These are phyloP conservation scores for Tillandsia fasciculata DNA, from an alignment of 176 grass and related monocot species.

Conservation along the genomic window DNA sequence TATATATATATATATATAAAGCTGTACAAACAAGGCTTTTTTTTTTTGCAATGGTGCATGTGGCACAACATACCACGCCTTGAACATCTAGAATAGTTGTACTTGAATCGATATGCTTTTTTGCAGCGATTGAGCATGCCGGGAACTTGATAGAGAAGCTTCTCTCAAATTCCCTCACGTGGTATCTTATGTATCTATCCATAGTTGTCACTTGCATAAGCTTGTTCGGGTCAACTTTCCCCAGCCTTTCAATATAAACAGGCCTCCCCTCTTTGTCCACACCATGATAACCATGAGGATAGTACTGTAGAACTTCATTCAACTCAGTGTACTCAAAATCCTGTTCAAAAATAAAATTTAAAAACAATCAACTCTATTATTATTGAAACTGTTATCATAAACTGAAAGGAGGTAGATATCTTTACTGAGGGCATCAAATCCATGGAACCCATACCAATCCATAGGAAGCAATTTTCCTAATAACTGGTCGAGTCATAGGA, in stretches of 20 bases:
- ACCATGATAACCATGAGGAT: conserved; percentile 96
- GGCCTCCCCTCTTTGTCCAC: conserved; percentile 89
- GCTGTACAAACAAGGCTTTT: no score
- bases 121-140: conserved; percentile 86
- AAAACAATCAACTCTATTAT: conserved; percentile 9
- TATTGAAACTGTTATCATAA: background rate
- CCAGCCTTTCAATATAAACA: conserved; percentile 95
- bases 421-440: no score
- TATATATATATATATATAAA: no score
- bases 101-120: conserved; percentile 86
- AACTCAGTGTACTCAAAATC: conserved; percentile 75
- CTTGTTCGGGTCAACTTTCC: conserved; percentile 81
- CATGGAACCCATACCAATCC: no score
- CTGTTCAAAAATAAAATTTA: conserved; percentile 29
- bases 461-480: no score
- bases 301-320: conserved; percentile 75
- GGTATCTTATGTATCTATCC: conserved; percentile 83
- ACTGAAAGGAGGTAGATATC: background rate
- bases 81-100: conserved; percentile 94
- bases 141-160: conserved; percentile 90
- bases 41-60: background rate
- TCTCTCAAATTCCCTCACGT: conserved; percentile 91
- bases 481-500: no score
- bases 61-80: conserved; percentile 60
- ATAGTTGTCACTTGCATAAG: conserved; percentile 94